These are phyloP conservation scores for Lepidium sativum DNA, from an alignment of 345 rosid genomes.

Conservation along the genomic window DNA sequence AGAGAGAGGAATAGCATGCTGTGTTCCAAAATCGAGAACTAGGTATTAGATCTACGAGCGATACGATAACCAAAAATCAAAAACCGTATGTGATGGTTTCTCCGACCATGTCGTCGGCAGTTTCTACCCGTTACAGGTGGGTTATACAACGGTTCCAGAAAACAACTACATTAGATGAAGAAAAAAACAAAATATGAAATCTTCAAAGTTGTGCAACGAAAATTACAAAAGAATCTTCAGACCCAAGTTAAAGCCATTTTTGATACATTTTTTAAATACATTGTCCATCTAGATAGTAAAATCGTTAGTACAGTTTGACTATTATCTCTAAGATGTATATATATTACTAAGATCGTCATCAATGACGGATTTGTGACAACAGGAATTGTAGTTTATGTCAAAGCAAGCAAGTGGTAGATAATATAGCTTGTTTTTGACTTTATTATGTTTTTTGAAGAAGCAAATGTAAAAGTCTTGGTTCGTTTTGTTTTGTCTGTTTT, in stretches of 20 bases:
- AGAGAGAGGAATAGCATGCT: too few species aligned
- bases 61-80: too few species aligned
- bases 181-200: not conserved
- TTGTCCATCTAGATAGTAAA: not conserved
- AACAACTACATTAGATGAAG: not conserved
- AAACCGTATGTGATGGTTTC: too few species aligned
- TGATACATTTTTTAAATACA: too few species aligned
- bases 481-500: not conserved
- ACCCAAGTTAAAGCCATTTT: not conserved
- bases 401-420: not conserved
- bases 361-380: constrained; percentile 11
- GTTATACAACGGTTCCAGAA: not conserved
- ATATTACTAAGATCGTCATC: not conserved
- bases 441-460: not conserved
- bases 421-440: constrained; percentile 6
- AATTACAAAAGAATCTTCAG: not conserved
- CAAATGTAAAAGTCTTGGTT: not conserved
- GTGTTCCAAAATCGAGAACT: too few species aligned
- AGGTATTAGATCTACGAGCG: too few species aligned
- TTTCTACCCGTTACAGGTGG: too few species aligned
- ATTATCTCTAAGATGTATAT: not conserved
- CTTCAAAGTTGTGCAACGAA: not conserved
- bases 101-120: too few species aligned
- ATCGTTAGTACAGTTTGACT: not conserved
- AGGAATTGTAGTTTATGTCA: constrained; percentile 2